Evolutionary conservation across 2,329 filamentous ascomycete genomes (phyloP).

Genomic region (Calonectria hawksworthii): DNA sequence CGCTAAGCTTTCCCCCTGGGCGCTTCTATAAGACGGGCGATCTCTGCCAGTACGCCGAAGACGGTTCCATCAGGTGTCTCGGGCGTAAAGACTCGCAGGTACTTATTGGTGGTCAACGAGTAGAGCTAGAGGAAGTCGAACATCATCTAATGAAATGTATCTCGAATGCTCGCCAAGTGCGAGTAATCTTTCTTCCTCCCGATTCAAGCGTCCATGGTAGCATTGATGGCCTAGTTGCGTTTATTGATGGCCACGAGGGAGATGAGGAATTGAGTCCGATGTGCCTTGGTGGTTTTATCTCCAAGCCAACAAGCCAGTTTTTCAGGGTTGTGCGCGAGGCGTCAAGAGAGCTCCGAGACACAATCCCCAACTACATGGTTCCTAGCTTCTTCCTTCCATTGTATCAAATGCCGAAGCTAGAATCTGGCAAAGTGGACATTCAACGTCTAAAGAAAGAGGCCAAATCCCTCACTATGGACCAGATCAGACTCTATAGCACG

Average conservation of each 20-base stretch:
- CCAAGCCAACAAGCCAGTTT: not conserved
- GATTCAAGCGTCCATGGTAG: not conserved
- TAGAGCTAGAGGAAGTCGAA: not conserved
- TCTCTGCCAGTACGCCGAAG: not conserved
- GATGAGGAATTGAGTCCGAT: not conserved
- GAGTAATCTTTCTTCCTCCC: not conserved
- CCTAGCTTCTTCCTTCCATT: not conserved
- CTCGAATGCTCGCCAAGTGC: not conserved
- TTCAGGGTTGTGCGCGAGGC: not conserved
- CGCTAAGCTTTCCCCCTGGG: not conserved
- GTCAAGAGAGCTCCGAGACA: not conserved
- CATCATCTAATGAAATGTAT: not conserved
- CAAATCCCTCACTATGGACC: not conserved
- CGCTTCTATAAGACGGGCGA: not conserved
- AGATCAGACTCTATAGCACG: not conserved
- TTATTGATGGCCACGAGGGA: not conserved
- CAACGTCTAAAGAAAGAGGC: not conserved
- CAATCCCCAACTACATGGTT: not conserved
- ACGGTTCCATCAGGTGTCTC: not conserved
- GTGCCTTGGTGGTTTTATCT: not conserved
- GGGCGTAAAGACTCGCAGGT: not conserved
- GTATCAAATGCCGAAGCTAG: not conserved
- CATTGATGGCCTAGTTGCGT: not conserved
- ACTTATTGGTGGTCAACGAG: not conserved
- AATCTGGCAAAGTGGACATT: not conserved